phyloP scores from a whole-genome alignment of 192 early-diverging fungal species.

The Backusella mclennaniae region DNA sequence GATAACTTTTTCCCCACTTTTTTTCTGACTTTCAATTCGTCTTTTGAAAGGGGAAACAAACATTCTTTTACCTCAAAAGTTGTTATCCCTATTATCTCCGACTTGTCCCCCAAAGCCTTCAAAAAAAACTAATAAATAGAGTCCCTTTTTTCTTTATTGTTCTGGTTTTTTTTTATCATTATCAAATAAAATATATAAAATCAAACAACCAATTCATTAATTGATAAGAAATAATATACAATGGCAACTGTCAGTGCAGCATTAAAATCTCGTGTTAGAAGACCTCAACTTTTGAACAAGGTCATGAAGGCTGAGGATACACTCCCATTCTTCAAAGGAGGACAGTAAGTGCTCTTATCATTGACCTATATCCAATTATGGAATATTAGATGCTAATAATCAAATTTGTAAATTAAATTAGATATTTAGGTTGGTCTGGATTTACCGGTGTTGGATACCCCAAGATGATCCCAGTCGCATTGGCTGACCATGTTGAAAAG shows the following conservation, averaged over 20 bases:
- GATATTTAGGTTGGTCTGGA: constrained; percentile 16
- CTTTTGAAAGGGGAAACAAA: not conserved
- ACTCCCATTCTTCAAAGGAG: constrained; percentile 36
- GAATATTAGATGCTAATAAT: not conserved
- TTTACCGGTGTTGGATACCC: constrained; percentile 38
- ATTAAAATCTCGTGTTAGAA: constrained; percentile 31
- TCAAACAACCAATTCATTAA: not conserved
- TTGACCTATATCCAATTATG: not conserved
- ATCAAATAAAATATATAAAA: not conserved
- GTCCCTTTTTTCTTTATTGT: not conserved
- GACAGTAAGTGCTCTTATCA: constrained; percentile 23
- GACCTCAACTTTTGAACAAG: constrained; percentile 31
- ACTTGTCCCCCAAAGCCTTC: not conserved
- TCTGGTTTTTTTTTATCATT: not conserved
- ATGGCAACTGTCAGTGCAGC: constrained; percentile 31
- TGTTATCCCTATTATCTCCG: constrained; percentile 2
- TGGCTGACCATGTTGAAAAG: constrained; percentile 42
- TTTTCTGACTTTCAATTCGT: not conserved
- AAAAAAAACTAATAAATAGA: not conserved
- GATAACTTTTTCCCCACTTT: not conserved
- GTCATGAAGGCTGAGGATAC: constrained; percentile 37
- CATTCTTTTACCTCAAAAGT: not conserved
- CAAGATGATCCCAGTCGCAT: constrained; percentile 35
- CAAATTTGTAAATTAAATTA: not conserved
- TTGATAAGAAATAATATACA: not conserved